Conservation (phyloP, 2,329 filamentous ascomycete genomes). For the Phialophora verrucosa region DNA sequence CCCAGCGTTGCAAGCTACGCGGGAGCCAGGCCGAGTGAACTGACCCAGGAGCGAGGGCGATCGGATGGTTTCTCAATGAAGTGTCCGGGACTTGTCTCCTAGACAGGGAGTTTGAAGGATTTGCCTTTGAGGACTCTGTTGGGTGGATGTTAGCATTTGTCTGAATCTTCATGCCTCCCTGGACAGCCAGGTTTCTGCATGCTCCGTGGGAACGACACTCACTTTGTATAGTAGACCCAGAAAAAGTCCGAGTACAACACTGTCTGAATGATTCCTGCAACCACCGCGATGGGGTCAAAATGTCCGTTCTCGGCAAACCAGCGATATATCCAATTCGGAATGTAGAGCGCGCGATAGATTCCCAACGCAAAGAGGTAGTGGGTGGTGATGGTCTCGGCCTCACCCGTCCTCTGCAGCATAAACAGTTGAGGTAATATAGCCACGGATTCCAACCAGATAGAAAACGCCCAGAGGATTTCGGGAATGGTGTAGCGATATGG, state of each 20-base stretch:
- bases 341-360: constrained; percentile 90
- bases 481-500: constrained; percentile 81
- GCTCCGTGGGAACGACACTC: constrained; percentile 43
- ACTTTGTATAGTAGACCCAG: constrained; percentile 99
- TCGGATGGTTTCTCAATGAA: neutral
- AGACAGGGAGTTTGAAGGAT: constrained; percentile 86
- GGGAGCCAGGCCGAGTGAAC: neutral
- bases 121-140: constrained; percentile 76
- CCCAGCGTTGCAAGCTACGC: neutral
- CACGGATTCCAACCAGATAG: constrained; percentile 96
- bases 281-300: constrained; percentile 83
- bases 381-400: constrained; percentile 98
- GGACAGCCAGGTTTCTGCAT: neutral
- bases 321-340: constrained; percentile 97
- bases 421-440: constrained; percentile 97
- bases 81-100: neutral
- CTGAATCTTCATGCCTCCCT: neutral
- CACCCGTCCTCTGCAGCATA: constrained; percentile 95
- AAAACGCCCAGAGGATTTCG: constrained; percentile 94
- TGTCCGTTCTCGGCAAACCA: constrained; percentile 76
- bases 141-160: neutral
- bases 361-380: constrained; percentile 96
- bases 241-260: constrained; percentile 98
- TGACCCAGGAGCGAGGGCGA: neutral
- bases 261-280: constrained; percentile 91